Percentiles rank a stretch among this genome's conserved stretches.
phyloP scores from a whole-genome alignment of 2,329 filamentous ascomycete genomes.

The Hypoxylon sp. region DNA sequence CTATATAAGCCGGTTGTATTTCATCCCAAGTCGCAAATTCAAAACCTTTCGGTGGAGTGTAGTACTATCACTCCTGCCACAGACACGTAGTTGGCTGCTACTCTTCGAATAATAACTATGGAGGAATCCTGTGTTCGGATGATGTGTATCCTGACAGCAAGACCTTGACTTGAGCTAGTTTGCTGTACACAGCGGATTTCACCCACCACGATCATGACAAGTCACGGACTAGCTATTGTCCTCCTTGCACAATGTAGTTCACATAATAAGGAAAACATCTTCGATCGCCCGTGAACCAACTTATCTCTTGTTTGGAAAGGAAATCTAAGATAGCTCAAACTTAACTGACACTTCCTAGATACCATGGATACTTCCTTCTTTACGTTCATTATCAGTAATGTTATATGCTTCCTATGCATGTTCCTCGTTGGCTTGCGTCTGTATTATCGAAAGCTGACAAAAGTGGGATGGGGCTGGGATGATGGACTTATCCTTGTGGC shows the following conservation, averaged over 20 bases:
- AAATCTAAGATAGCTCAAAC: neutral
- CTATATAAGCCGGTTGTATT: too few relatives aligned
- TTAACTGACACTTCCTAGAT: neutral
- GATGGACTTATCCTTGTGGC: constrained; percentile 38
- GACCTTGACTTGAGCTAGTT: neutral
- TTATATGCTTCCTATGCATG: constrained; percentile 13
- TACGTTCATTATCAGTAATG: constrained; percentile 1
- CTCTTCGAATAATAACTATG: neutral
- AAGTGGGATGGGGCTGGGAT: constrained; percentile 38
- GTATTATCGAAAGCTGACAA: constrained; percentile 31
- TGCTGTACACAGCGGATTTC: neutral
- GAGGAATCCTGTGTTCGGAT: neutral
- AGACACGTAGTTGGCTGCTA: neutral
- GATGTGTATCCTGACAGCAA: neutral
- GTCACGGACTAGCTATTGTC: neutral
- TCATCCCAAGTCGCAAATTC: too few relatives aligned
- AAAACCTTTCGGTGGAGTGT: neutral
- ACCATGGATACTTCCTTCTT: neutral
- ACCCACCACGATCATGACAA: neutral
- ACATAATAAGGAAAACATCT: neutral
- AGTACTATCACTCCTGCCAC: neutral
- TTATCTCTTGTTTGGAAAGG: neutral
- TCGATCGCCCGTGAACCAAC: neutral
- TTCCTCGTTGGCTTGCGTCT: constrained; percentile 33
- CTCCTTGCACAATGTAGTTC: neutral